Evolutionary conservation across 257 asterid genomes (phyloP), one percentile per base, ranked within the genome.

Genomic region (Henckelia pumila): DNA sequence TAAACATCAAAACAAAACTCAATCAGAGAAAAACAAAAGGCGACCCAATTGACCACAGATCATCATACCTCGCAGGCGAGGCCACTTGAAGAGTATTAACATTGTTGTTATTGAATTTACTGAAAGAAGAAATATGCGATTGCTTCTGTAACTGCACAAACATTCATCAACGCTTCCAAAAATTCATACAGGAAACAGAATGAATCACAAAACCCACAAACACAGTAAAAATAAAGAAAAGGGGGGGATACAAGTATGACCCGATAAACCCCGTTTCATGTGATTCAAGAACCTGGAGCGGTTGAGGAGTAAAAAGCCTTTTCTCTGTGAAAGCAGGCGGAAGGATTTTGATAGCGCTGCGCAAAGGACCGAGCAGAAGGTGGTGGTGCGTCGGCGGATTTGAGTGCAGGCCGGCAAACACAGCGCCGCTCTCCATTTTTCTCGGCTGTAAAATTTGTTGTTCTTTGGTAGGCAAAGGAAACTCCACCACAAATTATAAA

Each of bases 391-490:
- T 16, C 10, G 75, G 61, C 55, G 71, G 71, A 19, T 64, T 73
- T 30, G 82, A 75, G 65, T 72, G 78, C 40, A 77, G 66, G 17
- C 82, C 79, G 8, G 81, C 75, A 55, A 75, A 81, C 47, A 73
- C 76, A 35, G 79, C 85, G 80, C 82, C 83, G 85, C 77, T 75
- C 69, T 77, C 87, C 89, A 84, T 80, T 55, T 66, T 72, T 76
- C 37, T 61, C 53, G 10, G 20, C 21, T 40, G 2, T 47, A 6
- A 35, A 40, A 3, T 40, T 40, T 13, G 52, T 35, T 4, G 47
- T 35, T 10, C 4, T 35, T 35, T 0, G 16, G 16, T 35, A 35
- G 10, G 3, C 47, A 2, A 9, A 32, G 9, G 11, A 37, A 37
- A 37, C 1, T 9, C 3, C 19, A 14, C 50, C 50, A 40, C 50